A percentile compares a stretch with the other conserved stretches of the same genome.
Evolutionary conservation across 2,329 filamentous ascomycete genomes (phyloP).

Genomic region (Exophiala oligosperma): DNA sequence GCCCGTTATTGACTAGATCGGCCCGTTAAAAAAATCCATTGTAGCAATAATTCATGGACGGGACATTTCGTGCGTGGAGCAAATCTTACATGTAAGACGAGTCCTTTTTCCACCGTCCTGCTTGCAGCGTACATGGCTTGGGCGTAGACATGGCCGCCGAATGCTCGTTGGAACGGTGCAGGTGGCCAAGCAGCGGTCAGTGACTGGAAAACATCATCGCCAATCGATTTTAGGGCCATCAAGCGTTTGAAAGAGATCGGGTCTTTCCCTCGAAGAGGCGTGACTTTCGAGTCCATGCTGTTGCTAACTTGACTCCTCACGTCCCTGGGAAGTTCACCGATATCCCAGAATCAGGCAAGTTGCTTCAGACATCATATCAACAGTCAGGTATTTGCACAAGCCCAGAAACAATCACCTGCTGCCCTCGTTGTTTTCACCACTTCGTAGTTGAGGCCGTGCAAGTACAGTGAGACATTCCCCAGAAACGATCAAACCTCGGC

Average conservation of each 20-base stretch:
- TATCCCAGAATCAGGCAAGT: too few relatives aligned
- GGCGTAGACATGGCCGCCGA: slow-evolving; percentile 59
- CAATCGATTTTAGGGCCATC: slow-evolving; percentile 19
- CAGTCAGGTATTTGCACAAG: too few relatives aligned
- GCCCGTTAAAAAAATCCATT: not conserved
- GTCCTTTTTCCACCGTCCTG: slow-evolving; percentile 52
- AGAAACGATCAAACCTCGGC: too few relatives aligned
- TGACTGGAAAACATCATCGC: slow-evolving; percentile 19
- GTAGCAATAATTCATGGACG: not conserved
- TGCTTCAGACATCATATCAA: too few relatives aligned
- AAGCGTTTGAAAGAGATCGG: slow-evolving; percentile 22
- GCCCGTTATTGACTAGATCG: slow-evolving; percentile 51
- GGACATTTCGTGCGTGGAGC: too few relatives aligned
- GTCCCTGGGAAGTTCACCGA: too few relatives aligned
- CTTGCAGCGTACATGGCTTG: slow-evolving; percentile 59
- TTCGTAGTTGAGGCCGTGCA: too few relatives aligned
- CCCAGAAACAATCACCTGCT: too few relatives aligned
- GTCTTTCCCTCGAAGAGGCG: slow-evolving; percentile 14
- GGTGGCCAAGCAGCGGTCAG: slow-evolving; percentile 24
- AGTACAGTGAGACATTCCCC: too few relatives aligned
- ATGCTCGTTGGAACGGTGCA: slow-evolving; percentile 34
- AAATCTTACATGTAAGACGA: slow-evolving; percentile 50
- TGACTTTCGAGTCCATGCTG: slow-evolving; percentile 6
- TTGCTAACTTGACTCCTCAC: not conserved
- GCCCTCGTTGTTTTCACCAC: too few relatives aligned